These are phyloP conservation scores for Aspergillus baeticus DNA, from an alignment of 495 filamentous ascomycete species.

Conservation along the genomic window DNA sequence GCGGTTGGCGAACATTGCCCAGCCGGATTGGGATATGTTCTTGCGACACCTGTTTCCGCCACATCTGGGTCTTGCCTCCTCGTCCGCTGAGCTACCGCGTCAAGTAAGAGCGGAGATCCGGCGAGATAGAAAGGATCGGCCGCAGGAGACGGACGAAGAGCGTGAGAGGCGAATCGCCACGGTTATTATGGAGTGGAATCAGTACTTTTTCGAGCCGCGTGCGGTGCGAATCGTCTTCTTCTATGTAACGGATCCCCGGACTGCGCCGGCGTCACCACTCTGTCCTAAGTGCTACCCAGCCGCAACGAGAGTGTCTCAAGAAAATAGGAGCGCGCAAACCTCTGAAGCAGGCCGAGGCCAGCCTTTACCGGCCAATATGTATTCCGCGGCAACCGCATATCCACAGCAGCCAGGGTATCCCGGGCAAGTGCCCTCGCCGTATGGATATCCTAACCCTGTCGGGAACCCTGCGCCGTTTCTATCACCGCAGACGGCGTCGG, in stretches of 20 bases:
- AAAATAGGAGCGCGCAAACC: slow-evolving; percentile 11
- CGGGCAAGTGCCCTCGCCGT: slow-evolving; percentile 18
- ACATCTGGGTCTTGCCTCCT: slow-evolving; percentile 39
- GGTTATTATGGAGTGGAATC: slow-evolving; percentile 52
- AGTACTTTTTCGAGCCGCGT: slow-evolving; percentile 49
- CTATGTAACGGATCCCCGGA: slow-evolving; percentile 39
- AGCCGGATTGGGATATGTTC: slow-evolving; percentile 54
- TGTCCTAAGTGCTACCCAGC: slow-evolving; percentile 47
- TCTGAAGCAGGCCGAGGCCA: slow-evolving; percentile 13
- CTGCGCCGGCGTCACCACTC: slow-evolving; percentile 40
- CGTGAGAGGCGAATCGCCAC: slow-evolving; percentile 40
- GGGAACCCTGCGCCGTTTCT: slow-evolving; percentile 15
- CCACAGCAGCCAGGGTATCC: slow-evolving; percentile 14
- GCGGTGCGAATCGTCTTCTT: slow-evolving; percentile 35
- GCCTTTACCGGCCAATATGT: slow-evolving; percentile 1
- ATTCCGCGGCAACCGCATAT: slow-evolving; percentile 18
- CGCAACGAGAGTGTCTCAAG: slow-evolving; percentile 35
- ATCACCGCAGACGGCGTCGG: slow-evolving; percentile 23
- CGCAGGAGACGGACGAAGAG: slow-evolving; percentile 44
- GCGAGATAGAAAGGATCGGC: slow-evolving; percentile 43
- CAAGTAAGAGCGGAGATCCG: slow-evolving; percentile 42
- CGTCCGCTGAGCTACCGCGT: slow-evolving; percentile 38
- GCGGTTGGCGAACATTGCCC: slow-evolving; percentile 36
- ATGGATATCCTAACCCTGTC: slow-evolving; percentile 18
- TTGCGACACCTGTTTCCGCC: slow-evolving; percentile 47